These are phyloP conservation scores for Parathielavia hyrcaniae DNA, from an alignment of 495 filamentous ascomycete genomes.

Conservation along the genomic window DNA sequence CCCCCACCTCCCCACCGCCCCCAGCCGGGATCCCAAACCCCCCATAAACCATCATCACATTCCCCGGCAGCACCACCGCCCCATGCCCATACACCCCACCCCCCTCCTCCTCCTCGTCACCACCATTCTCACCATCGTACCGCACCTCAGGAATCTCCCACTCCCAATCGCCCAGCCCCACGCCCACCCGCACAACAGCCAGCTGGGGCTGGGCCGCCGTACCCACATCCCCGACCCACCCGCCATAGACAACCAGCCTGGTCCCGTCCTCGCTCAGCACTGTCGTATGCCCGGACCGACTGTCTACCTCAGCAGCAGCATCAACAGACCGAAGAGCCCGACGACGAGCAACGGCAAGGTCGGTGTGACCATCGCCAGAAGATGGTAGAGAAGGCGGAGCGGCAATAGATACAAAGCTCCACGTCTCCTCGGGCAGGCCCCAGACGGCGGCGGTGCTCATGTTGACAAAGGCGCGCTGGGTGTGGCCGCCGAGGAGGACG, in stretches of 20 bases:
- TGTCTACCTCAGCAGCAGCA: constrained; percentile 48
- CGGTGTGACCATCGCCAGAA: background rate
- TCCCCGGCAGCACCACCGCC: constrained; percentile 73
- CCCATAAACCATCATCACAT: constrained; percentile 83
- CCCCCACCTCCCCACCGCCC: background rate
- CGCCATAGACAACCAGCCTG: constrained; percentile 70
- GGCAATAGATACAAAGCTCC: constrained; percentile 67
- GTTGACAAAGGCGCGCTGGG: constrained; percentile 75
- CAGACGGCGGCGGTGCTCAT: constrained; percentile 88
- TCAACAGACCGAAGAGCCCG: background rate
- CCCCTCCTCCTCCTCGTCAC: constrained; percentile 37
- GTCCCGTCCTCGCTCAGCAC: constrained; percentile 70
- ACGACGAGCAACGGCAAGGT: background rate
- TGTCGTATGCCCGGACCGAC: constrained; percentile 79
- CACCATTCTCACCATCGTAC: too few relatives aligned
- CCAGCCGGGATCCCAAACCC: constrained; percentile 58
- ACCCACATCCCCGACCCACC: constrained; percentile 78
- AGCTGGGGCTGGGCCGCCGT: constrained; percentile 75
- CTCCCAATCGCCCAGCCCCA: constrained; percentile 66
- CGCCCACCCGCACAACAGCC: constrained; percentile 64
- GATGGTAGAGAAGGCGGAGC: constrained; percentile 29
- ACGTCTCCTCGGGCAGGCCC: constrained; percentile 75
- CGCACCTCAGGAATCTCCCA: constrained; percentile 70
- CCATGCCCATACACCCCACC: constrained; percentile 78
- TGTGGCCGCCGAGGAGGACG: constrained; percentile 82